Base-by-base conservation (phyloP, 331 rosid species). In the Rhamnella rubrinervis region DNA sequence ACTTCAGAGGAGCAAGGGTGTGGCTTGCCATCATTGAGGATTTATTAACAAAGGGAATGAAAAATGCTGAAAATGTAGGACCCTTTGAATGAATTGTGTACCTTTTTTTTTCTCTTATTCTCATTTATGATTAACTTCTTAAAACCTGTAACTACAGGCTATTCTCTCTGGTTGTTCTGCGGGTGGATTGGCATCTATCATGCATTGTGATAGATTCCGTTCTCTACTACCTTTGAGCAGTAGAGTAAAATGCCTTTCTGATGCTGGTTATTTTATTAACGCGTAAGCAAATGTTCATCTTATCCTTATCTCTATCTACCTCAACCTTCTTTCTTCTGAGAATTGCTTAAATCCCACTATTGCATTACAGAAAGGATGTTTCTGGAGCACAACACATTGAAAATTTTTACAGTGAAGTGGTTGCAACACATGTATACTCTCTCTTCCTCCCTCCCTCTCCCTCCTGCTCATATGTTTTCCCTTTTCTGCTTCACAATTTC, bases 101-200 rank as follows among this genome's bases (percentile, higher is more conserved):
- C 37, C 18, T 70, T 44, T 56, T 31, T n/a, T 10, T 57, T 58
- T 49, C 72, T 12, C 12, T 26, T 58, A 55, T 80, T 18, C 12
- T 66, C 50, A 64, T 39, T 75, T 71, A 17, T 64, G 61, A 40
- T 39, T 55, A 38, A 72, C 61, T 63, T 31, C 25, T 74, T 39
- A 16, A n/a, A 73, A 68, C 77, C 57, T 76, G 66, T 74, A 20
- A 72, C 71, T 63, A 11, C 87, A 91, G 97, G 98, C 96, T 61
- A 79, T 93, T 55, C 90, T 93, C 46, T 91, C 98, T 17, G 98
- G 98, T 63, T 91, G 97, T 78, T 93, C 98, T 7, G 98, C 98
- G 56, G 98, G 98, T 50, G 98, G 96, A 78, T 85, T 93, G 80
- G 18, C 96, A 25, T 78, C 98, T 55, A 80, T 93, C 66, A 79